Evolutionary conservation across 1,284 basidiomycete species (phyloP).

Genomic region (Cutaneotrichosporon cutaneum): DNA sequence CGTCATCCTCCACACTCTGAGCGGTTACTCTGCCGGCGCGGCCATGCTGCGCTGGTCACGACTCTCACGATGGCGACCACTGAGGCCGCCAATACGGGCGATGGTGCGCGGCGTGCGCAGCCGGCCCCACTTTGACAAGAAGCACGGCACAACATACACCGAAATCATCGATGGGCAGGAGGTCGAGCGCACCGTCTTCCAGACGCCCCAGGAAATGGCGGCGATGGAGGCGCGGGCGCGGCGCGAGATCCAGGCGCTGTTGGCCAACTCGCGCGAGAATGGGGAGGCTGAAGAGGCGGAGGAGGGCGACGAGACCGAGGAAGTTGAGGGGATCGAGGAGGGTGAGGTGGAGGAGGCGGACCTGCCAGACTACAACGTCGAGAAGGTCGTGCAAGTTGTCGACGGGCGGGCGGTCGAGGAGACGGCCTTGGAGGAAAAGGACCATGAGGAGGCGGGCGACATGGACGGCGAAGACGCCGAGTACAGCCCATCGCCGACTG

Average conservation of each 20-base stretch:
- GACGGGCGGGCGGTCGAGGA: background rate
- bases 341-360: no score
- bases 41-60: slow-evolving; percentile 11
- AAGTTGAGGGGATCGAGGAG: no score
- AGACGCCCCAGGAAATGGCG: background rate
- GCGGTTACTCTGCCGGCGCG: background rate
- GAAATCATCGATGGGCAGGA: background rate
- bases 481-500: background rate
- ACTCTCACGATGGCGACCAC: background rate
- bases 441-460: background rate
- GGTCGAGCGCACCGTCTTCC: background rate
- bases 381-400: background rate
- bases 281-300: background rate
- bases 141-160: background rate
- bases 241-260: background rate
- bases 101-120: background rate
- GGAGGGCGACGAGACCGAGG: no score
- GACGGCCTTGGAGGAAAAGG: background rate
- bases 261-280: background rate
- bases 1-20: background rate
- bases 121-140: background rate
- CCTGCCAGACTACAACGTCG: background rate
- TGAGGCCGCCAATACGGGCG: background rate
- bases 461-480: background rate
- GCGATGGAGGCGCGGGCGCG: background rate